Percentiles rank a stretch among this genome's conserved stretches.
phyloP scores from a whole-genome alignment of 2,329 filamentous ascomycete species.

The Venturia carpophila region DNA sequence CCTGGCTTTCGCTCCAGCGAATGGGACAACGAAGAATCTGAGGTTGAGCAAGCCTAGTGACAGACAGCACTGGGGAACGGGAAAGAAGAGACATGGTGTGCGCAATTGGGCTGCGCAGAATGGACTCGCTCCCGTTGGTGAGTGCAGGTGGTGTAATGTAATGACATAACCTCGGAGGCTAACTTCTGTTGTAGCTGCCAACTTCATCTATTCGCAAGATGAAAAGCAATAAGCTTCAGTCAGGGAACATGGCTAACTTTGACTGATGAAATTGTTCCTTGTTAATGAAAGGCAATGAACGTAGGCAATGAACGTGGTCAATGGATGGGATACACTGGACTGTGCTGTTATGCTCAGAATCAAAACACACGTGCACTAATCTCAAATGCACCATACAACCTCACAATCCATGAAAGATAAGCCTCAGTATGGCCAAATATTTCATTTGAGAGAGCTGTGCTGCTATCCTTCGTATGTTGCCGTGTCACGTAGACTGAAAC shows the following conservation, averaged over 20 bases:
- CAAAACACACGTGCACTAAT: too few species aligned
- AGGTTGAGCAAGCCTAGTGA: conserved; percentile 41
- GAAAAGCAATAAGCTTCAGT: conserved; percentile 37
- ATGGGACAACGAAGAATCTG: conserved; percentile 36
- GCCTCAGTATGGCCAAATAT: too few species aligned
- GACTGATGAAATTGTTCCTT: background rate
- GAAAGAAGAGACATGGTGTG: conserved; percentile 41
- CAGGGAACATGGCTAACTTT: background rate
- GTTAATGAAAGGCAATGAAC: background rate
- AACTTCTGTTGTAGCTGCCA: conserved; percentile 27
- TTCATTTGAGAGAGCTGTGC: too few species aligned
- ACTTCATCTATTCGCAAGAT: conserved; percentile 42
- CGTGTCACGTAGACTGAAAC: background rate
- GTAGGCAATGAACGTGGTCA: background rate
- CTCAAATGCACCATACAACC: background rate
- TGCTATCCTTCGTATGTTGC: too few species aligned
- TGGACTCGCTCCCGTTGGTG: conserved; percentile 40
- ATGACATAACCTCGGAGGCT: conserved; percentile 16
- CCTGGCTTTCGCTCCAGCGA: conserved; percentile 40
- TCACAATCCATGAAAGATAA: background rate
- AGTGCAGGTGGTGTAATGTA: conserved; percentile 21
- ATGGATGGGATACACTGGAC: background rate
- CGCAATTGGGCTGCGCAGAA: conserved; percentile 44
- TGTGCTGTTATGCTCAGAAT: too few species aligned
- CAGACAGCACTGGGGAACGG: conserved; percentile 50